Base-by-base conservation (phyloP, 768 basidiomycete genomes). In the Pulveroboletus sp. region DNA sequence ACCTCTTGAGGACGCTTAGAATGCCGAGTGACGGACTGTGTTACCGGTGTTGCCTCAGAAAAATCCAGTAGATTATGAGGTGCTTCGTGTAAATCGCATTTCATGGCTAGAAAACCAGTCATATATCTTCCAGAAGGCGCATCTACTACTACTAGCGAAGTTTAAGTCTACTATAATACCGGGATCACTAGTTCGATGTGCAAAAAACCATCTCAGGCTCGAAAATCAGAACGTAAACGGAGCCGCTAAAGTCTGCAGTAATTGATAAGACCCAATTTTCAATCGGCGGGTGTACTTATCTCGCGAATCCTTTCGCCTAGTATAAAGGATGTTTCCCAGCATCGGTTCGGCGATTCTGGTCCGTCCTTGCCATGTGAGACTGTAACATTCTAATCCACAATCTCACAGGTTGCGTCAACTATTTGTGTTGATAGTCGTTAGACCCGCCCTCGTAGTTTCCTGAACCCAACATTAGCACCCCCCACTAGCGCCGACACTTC, bases 1-100 rank as follows among this genome's bases (percentile, higher is more conserved):
- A 44, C 86, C 89, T 58, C 83, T 92, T 40, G 89, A 91, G 71
- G 81, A 83, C n/a, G 74, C 73, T 26, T 76, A 79, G 60, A 62
- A 72, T 31, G n/a, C 31, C 42, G 43, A 49, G 23, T 53, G 44
- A 41, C 22, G 41, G 45, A 49, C 17, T 13, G 23, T 29, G 23
- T 40, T 36, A 27, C 17, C 36, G 24, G 34, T 32, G 27, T 14
- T 29, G 7, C 24, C 16, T 19, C 20, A 23, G 11, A 49, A 40
- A 40, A 41, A 42, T 14, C 11, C 11, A 31, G 26, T 49, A 47
- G 35, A 27, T 37, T 24, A 47, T 41, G 31, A 51, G 27, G 30
- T 47, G 45, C 42, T 50, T 32, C 42, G 34, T 58, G 58, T 60
- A 63, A 41, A 65, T 35, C 49, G 45, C 43, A 6, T 35, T 24